Percentiles rank a stretch among this genome's conserved stretches.
Conservation (phyloP, 2,329 filamentous ascomycete species). For the Penicillium janthinellum region DNA sequence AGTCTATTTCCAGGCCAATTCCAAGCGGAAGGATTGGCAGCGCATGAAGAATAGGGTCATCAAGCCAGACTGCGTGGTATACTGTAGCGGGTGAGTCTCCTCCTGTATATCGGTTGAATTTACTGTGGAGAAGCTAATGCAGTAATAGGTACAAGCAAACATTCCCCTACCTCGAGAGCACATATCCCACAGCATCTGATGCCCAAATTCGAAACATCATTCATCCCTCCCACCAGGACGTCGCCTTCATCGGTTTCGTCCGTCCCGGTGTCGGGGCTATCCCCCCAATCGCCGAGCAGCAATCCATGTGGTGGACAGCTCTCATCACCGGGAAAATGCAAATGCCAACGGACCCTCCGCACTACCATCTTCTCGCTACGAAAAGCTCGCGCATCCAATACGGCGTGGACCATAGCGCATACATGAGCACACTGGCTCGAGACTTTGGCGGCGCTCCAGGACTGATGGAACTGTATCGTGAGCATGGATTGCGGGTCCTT, state of each 20-base stretch:
- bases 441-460: slow-evolving; percentile 17
- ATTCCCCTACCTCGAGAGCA: slow-evolving; percentile 16
- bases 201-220: slow-evolving; percentile 16
- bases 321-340: slow-evolving; percentile 14
- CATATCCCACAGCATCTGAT: slow-evolving; percentile 17
- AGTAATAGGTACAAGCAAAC: slow-evolving; percentile 15
- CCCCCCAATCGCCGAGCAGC: slow-evolving; percentile 19
- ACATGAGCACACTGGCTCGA: slow-evolving; percentile 16
- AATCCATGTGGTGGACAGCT: slow-evolving; percentile 20
- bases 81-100: slow-evolving; percentile 11
- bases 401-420: slow-evolving; percentile 17
- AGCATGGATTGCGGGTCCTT: slow-evolving; percentile 12
- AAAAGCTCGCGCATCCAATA: slow-evolving; percentile 15
- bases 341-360: slow-evolving; percentile 12
- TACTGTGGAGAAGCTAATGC: neutral
- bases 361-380: slow-evolving; percentile 15
- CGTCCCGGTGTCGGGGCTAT: slow-evolving; percentile 19
- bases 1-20: slow-evolving; percentile 16
- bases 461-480: slow-evolving; percentile 13
- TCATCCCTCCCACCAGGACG: slow-evolving; percentile 11
- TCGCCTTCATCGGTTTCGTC: slow-evolving; percentile 20
- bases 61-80: slow-evolving; percentile 16
- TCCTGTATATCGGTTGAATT: neutral
- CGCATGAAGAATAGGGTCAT: slow-evolving; percentile 12
- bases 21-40: slow-evolving; percentile 17